Base-by-base conservation (phyloP, 305 asterid species). In the Fraxinus dipetala region DNA sequence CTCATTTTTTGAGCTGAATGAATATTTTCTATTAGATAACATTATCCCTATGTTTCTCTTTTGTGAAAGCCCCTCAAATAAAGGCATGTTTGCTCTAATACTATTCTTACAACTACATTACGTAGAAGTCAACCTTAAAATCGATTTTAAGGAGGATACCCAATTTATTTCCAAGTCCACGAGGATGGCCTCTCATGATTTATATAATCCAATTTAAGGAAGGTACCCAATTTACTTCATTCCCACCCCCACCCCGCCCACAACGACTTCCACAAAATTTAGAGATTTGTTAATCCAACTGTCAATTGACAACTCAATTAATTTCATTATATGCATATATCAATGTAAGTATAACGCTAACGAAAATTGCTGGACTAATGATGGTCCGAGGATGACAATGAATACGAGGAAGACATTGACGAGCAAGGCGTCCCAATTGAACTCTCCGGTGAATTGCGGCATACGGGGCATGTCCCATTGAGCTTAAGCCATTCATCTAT, bases 401-500 rank as follows among this genome's bases (percentile, higher is more conserved):
- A 78, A 9, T 78, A n/a, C 0, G 85, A 65, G 10, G 83, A 5
- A 0, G 90, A 73, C 38, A 14, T 1, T 0, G 83, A 88, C 16
- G 89, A 86, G 31, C 83, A 85, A 9, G 91, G 87, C 7, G 89
- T 83, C 70, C 76, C 81, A 2, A 69, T 1, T 0, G 91, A 84
- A 77, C 87, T 78, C 24, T 87, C 88, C 0, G 95, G 95, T 36
- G 89, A 90, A 72, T 89, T 91, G 54, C 97, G 74, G 79, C 97
- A 92, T 78, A 92, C 20, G 0, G 97, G 97, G 43, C 97, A 92
- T 14, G 87, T 89, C 4, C 91, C 97, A 14, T 92, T 92, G 78
- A 89, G 88, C 88, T 84, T 90, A 16, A 92, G 93, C 97, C 97
- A 92, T 87, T 91, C 94, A 73, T 91, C 95, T 2, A 92, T 87